A percentile compares a stretch with the other conserved stretches of the same genome.
phyloP scores from a whole-genome alignment of 352 stramenopile genomes.

The Achlya hypogyna region DNA sequence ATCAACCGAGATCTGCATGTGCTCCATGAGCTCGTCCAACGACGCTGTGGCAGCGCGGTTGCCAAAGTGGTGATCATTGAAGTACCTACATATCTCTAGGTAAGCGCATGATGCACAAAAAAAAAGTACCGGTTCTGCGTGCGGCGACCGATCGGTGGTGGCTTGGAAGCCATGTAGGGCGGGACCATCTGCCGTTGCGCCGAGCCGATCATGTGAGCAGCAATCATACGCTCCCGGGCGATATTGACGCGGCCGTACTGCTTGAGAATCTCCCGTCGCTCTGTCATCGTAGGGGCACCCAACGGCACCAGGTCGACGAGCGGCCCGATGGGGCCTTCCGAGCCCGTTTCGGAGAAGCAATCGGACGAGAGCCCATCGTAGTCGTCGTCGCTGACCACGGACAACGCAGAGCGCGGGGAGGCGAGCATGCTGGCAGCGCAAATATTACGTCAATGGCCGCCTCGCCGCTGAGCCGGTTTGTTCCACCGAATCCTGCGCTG shows the following conservation, averaged over 20 bases:
- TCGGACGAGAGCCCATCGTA: conserved; percentile 8
- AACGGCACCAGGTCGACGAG: background rate
- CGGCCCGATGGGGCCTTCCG: conserved; percentile 7
- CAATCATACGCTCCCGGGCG: conserved; percentile 8
- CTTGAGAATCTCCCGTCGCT: conserved; percentile 4
- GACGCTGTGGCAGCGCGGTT: conserved; percentile 59
- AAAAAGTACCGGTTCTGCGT: conserved; percentile 14
- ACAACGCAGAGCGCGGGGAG: background rate
- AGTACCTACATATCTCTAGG: background rate
- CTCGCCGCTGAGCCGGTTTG: background rate
- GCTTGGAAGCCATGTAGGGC: conserved; percentile 10
- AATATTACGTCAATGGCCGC: background rate
- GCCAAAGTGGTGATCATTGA: conserved; percentile 66
- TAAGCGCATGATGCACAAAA: background rate
- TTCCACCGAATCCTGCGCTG: background rate
- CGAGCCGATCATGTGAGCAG: conserved; percentile 7
- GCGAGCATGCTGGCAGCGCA: background rate
- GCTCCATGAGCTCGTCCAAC: conserved; percentile 78
- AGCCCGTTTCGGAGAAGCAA: conserved; percentile 16
- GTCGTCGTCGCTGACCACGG: conserved; percentile 1
- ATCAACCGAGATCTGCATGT: conserved; percentile 80
- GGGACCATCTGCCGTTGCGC: conserved; percentile 16
- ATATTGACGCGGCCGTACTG: conserved; percentile 9
- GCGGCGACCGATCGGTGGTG: conserved; percentile 7
- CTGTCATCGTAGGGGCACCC: background rate